Evolutionary conservation across 495 filamentous ascomycete species (phyloP), one percentile per base, ranked within the genome.

Genomic region (Chaetomium cochliodes): DNA sequence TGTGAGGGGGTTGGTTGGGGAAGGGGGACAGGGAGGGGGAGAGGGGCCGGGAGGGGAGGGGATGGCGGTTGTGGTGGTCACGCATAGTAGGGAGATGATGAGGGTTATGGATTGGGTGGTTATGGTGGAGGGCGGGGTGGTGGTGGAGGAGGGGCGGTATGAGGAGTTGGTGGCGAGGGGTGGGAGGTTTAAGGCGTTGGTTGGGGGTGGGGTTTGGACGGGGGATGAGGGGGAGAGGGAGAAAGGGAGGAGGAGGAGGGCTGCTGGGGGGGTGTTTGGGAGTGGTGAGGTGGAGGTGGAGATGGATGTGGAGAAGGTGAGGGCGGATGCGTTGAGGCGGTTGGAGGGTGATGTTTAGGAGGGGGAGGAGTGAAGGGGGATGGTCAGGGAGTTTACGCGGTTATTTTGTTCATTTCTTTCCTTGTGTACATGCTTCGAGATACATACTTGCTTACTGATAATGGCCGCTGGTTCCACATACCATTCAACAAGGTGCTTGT

Each of bases 11-110:
- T 69, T 92, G 25, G 78, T 88, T 0, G 8, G 25, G 20, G 55
- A 30, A 1, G 6, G 16, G 5, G 44, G 42, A 20, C 46, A 8
- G 6, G 58, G 26, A 46, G 60, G 20, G 20, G 26, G 18, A 41
- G 37, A 37, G 42, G 74, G 71, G 7, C n/a, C n/a, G n/a, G n/a
- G n/a, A n/a, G n/a, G 18, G 46, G 37, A 37, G 42, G 74, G 71
- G 7, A 80, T 87, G 71, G 82, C 83, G 7, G 82, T 89, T 6
- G 74, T 97, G 56, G 84, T 91, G 23, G 85, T 97, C 30, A 96
- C 91, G 67, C 92, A 96, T 77, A 80, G 79, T 28, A 80, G 79
- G 65, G 88, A 92, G 72, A 96, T 96, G 91, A 96, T 96, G 86
- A 78, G 82, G 56, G 85, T 89, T 53, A 90, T 88, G 5, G 86